Conservation (phyloP, 495 filamentous ascomycete genomes). For the Tuber borchii region DNA sequence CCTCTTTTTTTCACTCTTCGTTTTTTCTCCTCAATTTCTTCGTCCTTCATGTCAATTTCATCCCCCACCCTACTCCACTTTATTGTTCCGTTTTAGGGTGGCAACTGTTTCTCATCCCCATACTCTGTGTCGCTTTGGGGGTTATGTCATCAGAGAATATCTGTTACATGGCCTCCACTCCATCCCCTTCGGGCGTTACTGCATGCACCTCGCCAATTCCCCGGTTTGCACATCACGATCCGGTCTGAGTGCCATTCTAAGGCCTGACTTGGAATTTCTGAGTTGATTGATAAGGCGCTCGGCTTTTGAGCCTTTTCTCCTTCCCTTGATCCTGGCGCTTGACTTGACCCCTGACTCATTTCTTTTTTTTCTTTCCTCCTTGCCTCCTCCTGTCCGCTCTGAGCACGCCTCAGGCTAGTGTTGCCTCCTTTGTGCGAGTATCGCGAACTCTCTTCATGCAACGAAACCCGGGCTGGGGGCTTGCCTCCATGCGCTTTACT, state of each 20-base stretch:
- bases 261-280: neutral
- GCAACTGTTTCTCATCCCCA: neutral
- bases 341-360: neutral
- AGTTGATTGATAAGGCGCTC: neutral
- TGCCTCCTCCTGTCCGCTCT: neutral
- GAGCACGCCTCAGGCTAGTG: neutral
- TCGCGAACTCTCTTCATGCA: neutral
- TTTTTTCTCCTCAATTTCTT: slow-evolving; percentile 14
- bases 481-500: neutral
- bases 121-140: neutral
- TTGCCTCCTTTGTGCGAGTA: neutral
- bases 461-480: neutral
- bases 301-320: neutral
- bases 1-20: slow-evolving; percentile 9
- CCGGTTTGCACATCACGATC: slow-evolving; percentile 35
- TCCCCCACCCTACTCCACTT: neutral
- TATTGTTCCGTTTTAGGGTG: neutral
- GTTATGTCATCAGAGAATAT: neutral
- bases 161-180: neutral
- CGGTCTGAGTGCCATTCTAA: slow-evolving; percentile 19
- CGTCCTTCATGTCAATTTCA: neutral
- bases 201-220: slow-evolving; percentile 30
- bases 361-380: neutral
- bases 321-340: neutral
- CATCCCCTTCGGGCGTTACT: slow-evolving; percentile 14